phyloP scores from a whole-genome alignment of 257 asterid species.

The Capsicum pubescens region DNA sequence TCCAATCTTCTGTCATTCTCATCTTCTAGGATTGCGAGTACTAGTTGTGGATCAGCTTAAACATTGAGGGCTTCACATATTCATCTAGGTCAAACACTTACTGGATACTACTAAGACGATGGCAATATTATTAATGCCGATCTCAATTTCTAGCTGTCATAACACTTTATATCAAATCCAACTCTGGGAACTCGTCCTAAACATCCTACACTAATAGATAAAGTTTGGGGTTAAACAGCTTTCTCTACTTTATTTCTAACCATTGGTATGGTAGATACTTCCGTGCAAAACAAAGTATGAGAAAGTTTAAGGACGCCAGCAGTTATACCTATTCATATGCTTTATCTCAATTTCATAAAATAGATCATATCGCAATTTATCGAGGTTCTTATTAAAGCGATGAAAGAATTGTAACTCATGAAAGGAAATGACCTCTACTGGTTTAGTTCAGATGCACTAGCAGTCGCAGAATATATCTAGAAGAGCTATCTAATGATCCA shows the following conservation, averaged over 20 bases:
- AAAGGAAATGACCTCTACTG: background rate
- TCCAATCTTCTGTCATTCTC: background rate
- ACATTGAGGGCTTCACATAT: background rate
- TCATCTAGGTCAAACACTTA: background rate
- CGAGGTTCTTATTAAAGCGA: background rate
- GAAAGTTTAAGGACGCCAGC: background rate
- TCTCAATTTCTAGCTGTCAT: background rate
- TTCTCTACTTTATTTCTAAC: background rate
- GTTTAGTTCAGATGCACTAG: background rate
- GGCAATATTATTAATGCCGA: background rate
- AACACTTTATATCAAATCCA: background rate
- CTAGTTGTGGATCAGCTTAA: constrained; percentile 8
- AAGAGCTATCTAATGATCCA: background rate
- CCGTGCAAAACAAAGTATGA: background rate
- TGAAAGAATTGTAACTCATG: background rate
- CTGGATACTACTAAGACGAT: background rate
- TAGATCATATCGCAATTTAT: background rate
- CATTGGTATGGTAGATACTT: background rate
- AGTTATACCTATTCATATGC: background rate
- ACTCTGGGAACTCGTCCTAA: background rate
- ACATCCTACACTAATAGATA: background rate
- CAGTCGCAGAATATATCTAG: background rate
- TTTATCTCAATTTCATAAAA: background rate
- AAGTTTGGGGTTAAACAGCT: background rate
- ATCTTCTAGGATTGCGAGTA: background rate